Evolutionary conservation across 257 asterid species (phyloP), one percentile per base, ranked within the genome.

Genomic region (Solanum sejunctum): DNA sequence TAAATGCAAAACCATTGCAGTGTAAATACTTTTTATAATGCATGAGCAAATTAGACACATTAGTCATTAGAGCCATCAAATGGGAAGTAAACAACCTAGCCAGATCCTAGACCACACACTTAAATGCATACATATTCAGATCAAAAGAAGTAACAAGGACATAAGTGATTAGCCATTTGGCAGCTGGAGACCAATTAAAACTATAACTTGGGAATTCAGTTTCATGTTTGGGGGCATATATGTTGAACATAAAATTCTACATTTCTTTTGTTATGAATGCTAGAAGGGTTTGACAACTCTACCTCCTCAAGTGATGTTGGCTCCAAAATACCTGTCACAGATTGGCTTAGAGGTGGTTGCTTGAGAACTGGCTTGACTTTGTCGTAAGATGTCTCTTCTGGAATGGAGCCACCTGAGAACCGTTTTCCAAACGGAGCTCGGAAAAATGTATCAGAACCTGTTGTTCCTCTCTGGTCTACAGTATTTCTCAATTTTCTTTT

Each of bases 231-330:
- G 64, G 39, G 49, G 45, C 47, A 77, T 77, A 77, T 77, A 52
- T 77, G 63, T 9, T 28, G 17, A 77, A 26, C 64, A 77, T 77
- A 26, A 51, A 10, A 77, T 26, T 77, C 26, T 77, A 54, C 43
- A 77, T 77, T 52, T 49, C 21, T 75, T 18, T 75, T 16, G 20
- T 78, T 54, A 41, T 56, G 58, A 79, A 84, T 63, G 83, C 83
- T 51, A 51, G 64, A 51, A 77, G 82, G 63, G 49, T 26, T 51
- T 45, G 78, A 78, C 83, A 87, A 84, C 63, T 84, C 86, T 85
- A 95, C 98, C 98, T 96, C 98, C 89, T 95, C 98, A 52, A 88
- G 75, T 66, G 98, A 95, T 66, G 89, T 84, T 75, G 98, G 98
- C 87, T 91, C 86, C 81, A 93, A 86, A 85, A 85, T 84, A 80